Percentiles rank a stretch among this genome's conserved stretches.
These are phyloP conservation scores for Salvia miltiorrhiza DNA, from an alignment of 257 asterid species.

Conservation along the genomic window DNA sequence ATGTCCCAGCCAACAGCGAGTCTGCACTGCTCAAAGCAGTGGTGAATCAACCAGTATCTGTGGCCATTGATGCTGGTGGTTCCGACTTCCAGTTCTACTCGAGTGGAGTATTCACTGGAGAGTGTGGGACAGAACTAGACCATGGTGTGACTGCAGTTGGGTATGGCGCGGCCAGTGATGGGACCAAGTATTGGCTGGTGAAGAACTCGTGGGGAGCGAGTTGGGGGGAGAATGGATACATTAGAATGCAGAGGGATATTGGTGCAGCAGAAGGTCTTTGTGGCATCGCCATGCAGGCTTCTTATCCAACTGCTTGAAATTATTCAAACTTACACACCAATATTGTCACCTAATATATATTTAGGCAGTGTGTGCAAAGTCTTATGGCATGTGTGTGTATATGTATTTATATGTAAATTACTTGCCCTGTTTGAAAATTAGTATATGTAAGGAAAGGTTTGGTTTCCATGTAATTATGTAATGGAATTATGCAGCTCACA, in stretches of 20 bases:
- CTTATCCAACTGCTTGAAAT: conserved; percentile 27
- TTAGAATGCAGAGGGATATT: conserved; percentile 32
- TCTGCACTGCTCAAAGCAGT: conserved; percentile 31
- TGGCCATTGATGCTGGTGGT: conserved; percentile 37
- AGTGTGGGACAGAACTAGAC: conserved; percentile 34
- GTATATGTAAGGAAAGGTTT: too few relatives aligned
- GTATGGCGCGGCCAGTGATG: conserved; percentile 25
- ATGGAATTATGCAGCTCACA: background rate
- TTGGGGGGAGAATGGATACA: conserved; percentile 43
- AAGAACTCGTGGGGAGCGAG: conserved; percentile 41
- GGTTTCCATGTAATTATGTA: background rate
- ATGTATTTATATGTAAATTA: background rate
- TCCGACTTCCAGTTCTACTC: conserved; percentile 36
- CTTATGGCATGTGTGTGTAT: background rate
- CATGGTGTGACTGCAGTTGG: conserved; percentile 47
- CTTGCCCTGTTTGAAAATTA: background rate
- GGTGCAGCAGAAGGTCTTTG: conserved; percentile 31
- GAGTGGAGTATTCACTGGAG: conserved; percentile 36
- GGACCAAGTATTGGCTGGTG: conserved; percentile 41
- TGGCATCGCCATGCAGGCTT: conserved; percentile 44
- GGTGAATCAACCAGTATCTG: conserved; percentile 35
- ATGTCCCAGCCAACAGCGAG: conserved; percentile 36
- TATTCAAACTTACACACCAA: background rate
- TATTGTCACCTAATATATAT: too few relatives aligned
- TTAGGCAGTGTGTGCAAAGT: too few relatives aligned